phyloP scores from a whole-genome alignment of 345 rosid genomes.

The Lepidium africanum region DNA sequence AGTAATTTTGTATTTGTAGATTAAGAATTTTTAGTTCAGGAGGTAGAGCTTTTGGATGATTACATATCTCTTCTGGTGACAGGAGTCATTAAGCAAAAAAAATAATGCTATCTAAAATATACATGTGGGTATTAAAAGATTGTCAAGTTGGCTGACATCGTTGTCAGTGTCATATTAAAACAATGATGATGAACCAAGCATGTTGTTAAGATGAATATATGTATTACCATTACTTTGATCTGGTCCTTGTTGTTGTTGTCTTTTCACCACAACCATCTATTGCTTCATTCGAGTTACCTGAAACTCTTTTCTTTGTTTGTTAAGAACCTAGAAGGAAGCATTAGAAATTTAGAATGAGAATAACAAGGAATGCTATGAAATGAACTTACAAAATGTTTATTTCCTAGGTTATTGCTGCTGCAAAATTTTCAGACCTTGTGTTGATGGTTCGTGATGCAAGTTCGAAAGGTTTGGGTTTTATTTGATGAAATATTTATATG shows the following conservation, averaged over 20 bases:
- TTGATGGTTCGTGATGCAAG: too few relatives aligned
- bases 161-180: not conserved
- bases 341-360: too few relatives aligned
- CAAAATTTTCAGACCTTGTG: slow-evolving; percentile 93
- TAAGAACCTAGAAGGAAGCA: too few relatives aligned
- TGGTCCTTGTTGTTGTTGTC: too few relatives aligned
- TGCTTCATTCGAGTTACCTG: too few relatives aligned
- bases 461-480: too few relatives aligned
- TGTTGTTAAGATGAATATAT: too few relatives aligned
- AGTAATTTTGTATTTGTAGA: slow-evolving; percentile 30
- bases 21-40: not conserved
- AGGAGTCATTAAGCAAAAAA: not conserved
- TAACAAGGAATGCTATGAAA: not conserved
- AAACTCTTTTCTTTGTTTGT: too few relatives aligned
- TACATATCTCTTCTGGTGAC: not conserved
- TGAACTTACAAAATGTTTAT: slow-evolving; percentile 1
- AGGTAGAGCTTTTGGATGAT: not conserved
- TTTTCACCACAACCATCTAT: too few relatives aligned
- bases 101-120: not conserved
- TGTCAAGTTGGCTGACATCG: not conserved
- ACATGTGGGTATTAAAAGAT: not conserved
- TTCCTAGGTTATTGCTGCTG: slow-evolving; percentile 88
- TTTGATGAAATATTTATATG: too few relatives aligned
- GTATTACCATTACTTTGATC: too few relatives aligned
- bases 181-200: too few relatives aligned